Base-by-base conservation (phyloP, 2,329 filamentous ascomycete species). In the Exophiala lecanii-corni region DNA sequence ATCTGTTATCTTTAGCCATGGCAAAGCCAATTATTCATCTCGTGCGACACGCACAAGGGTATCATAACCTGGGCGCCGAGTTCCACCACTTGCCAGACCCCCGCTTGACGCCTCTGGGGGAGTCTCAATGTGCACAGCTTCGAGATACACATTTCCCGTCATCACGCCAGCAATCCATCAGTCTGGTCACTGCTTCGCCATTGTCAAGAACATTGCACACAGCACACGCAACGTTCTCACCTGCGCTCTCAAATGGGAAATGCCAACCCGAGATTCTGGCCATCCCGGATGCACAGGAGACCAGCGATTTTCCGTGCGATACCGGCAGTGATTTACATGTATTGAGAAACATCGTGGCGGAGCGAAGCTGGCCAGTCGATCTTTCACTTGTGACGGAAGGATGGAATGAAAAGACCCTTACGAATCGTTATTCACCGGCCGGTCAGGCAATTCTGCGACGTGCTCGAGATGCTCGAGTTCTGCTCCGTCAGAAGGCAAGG, bases 181-280 rank as follows among this genome's bases (percentile, higher is more conserved):
- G 79, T 2, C 73, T 80, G 56, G 72, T 89, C 6, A 71, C 86
- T 16, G 77, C 84, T 32, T 92, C 86, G 1, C 88, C 89, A 4
- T 74, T 94, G 54, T 81, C 83, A 38, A 80, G 89, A 49, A 94
- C 89, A 2, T 72, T 95, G 34, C 79, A 86, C 65, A 95, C 89
- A 2, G 82, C 84, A 23, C 72, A 88, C 20, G 67, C 79, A 41
- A 75, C 78, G 34, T 94, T 94, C 62, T 74, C 73, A 13, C 70
- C 77, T 0, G 71, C 69, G 1, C 71, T 78, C 39, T 56, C 59
- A 7, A 65, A 66, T 41, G 61, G 62, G 3, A 68, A 69, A 10
- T 62, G 62, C 10, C 66, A 68, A 3, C 60, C 74, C 42, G 74
- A 68, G 32, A 61, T 94, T 39, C 65, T 84, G 18, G 80, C 82